Evolutionary conservation across 2,329 filamentous ascomycete species (phyloP).

Genomic region (Orbilia blumenaviensis): DNA sequence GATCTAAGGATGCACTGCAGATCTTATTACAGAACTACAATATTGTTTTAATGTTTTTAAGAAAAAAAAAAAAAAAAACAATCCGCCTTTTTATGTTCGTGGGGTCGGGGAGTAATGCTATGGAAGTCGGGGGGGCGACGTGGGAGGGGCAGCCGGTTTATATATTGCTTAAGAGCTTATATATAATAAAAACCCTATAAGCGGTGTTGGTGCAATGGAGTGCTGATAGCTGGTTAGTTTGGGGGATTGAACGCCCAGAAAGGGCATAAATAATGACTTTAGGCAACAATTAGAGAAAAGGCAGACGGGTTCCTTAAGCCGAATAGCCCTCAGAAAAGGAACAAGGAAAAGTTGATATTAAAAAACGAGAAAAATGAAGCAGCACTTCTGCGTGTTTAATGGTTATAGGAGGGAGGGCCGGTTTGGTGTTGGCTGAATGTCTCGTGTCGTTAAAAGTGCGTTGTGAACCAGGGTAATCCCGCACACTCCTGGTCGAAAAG

Average conservation of each 20-base stretch:
- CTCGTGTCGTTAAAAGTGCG: constrained; percentile 52
- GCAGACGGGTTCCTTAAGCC: neutral
- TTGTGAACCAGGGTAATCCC: constrained; percentile 47
- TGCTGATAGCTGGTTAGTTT: neutral
- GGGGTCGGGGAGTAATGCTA: neutral
- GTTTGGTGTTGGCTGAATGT: constrained; percentile 36
- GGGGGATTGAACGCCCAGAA: neutral
- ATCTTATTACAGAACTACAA: neutral
- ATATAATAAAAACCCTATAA: no score
- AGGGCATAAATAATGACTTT: neutral
- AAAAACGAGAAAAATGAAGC: neutral
- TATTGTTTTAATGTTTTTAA: constrained; percentile 2
- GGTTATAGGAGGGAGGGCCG: constrained; percentile 36
- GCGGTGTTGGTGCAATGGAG: no score
- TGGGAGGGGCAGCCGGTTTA: neutral
- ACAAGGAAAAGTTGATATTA: neutral
- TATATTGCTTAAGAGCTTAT: no score
- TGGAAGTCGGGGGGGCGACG: neutral
- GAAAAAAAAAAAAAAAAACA: neutral
- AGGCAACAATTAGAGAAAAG: neutral
- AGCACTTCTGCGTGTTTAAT: constrained; percentile 37
- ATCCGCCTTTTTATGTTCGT: neutral
- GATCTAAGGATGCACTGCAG: neutral
- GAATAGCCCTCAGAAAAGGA: neutral
- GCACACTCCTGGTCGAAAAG: constrained; percentile 29